Evolutionary conservation across 192 early-diverging fungal species (phyloP).

Genomic region (Thamnidium elegans): DNA sequence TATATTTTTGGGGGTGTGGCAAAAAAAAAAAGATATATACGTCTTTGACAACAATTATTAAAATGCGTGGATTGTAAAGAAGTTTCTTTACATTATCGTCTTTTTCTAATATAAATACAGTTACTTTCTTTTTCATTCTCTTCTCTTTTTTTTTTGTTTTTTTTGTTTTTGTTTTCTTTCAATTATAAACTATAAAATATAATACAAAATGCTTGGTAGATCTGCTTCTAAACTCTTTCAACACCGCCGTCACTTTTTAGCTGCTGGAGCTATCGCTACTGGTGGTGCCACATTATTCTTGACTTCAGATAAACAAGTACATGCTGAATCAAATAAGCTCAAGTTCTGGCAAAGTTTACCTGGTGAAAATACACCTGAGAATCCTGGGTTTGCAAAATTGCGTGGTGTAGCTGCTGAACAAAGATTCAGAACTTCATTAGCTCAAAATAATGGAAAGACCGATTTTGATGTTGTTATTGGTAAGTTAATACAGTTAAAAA

Average conservation of each 20-base stretch:
- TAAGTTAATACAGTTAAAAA: no score
- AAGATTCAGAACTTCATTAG: slow-evolving; percentile 12
- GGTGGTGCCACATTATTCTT: slow-evolving; percentile 1
- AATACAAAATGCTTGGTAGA: slow-evolving; percentile 9
- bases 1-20: no score
- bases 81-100: slow-evolving; percentile 11
- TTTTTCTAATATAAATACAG: no score
- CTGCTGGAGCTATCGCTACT: not conserved
- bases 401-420: slow-evolving; percentile 21
- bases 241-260: not conserved
- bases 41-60: no score
- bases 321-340: slow-evolving; percentile 18
- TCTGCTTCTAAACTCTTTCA: slow-evolving; percentile 6
- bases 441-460: slow-evolving; percentile 6
- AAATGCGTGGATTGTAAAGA: not conserved
- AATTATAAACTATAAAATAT: not conserved
- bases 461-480: slow-evolving; percentile 17
- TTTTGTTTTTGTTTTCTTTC: not conserved
- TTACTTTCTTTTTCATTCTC: no score
- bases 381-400: slow-evolving; percentile 12
- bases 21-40: no score
- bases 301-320: not conserved
- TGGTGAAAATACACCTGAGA: slow-evolving; percentile 20
- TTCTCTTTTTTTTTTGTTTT: not conserved
- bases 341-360: slow-evolving; percentile 17